Evolutionary conservation across 495 filamentous ascomycete genomes (phyloP).

Genomic region (Cladorrhinum samala): DNA sequence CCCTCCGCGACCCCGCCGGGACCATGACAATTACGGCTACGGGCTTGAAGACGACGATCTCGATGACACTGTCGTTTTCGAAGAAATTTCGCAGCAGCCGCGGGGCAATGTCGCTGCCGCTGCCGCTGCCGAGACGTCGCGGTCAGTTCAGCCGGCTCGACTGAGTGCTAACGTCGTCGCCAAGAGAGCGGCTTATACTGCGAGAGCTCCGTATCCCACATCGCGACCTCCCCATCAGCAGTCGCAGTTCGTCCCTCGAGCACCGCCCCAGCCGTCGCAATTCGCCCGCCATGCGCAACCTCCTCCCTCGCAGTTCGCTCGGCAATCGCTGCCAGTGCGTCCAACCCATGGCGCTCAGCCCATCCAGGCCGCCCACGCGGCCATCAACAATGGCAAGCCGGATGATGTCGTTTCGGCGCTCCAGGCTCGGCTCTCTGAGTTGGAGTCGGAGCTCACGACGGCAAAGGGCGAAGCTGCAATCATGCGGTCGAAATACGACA

Average conservation of each 20-base stretch:
- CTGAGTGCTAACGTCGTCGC: background rate
- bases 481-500: conserved; percentile 47
- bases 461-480: conserved; percentile 48
- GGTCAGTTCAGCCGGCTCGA: background rate
- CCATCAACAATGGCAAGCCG: conserved; percentile 5
- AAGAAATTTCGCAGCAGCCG: conserved; percentile 16
- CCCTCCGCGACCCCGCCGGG: background rate
- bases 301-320: conserved; percentile 22
- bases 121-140: background rate
- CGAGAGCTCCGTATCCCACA: too few relatives aligned
- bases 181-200: background rate
- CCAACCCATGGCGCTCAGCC: conserved; percentile 14
- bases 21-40: conserved; percentile 9
- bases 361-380: conserved; percentile 8
- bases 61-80: conserved; percentile 27
- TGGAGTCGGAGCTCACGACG: conserved; percentile 38
- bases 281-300: conserved; percentile 11
- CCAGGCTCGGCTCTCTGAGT: conserved; percentile 28
- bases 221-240: conserved; percentile 16
- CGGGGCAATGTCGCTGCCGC: background rate
- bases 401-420: conserved; percentile 24
- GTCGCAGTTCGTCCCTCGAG: conserved; percentile 12
- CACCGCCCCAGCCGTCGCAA: conserved; percentile 13
- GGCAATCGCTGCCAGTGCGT: conserved; percentile 11
- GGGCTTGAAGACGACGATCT: conserved; percentile 27